Evolutionary conservation across 768 basidiomycete species (phyloP).

Genomic region (Russula foetens): DNA sequence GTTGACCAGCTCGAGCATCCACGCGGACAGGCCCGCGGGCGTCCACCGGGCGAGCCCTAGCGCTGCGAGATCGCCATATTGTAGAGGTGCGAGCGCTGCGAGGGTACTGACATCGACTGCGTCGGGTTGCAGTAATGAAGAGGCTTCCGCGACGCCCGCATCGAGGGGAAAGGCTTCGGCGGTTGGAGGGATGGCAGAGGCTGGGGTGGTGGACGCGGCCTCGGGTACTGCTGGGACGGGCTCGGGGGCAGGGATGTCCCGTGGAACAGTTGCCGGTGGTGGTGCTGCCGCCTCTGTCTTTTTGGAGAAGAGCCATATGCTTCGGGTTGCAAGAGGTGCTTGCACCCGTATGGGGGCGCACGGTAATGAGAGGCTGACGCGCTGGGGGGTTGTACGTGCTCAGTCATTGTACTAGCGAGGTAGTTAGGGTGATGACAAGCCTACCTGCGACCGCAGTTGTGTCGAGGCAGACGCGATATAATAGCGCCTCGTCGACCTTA

Average conservation of each 20-base stretch:
- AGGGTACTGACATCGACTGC: slow-evolving; percentile 2
- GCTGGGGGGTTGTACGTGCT: neutral
- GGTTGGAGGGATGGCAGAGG: neutral
- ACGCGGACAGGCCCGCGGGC: slow-evolving; percentile 55
- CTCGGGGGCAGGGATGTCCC: neutral
- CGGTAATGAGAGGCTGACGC: neutral
- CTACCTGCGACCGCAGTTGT: slow-evolving; percentile 2
- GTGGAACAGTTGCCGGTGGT: too few species aligned
- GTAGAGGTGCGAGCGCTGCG: slow-evolving; percentile 36
- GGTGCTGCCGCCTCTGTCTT: neutral
- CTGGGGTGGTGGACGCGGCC: neutral
- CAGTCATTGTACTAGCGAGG: neutral
- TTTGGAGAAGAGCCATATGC: slow-evolving; percentile 14
- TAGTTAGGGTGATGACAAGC: neutral
- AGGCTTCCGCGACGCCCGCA: neutral
- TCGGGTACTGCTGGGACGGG: neutral
- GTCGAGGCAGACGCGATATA: neutral
- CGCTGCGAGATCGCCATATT: slow-evolving; percentile 65
- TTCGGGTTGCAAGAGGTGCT: neutral
- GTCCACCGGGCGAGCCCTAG: slow-evolving; percentile 57
- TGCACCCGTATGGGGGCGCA: neutral
- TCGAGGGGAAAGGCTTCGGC: neutral
- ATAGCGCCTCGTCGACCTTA: slow-evolving; percentile 6
- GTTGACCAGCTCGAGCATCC: slow-evolving; percentile 60
- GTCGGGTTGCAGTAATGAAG: neutral